These are phyloP conservation scores for Colletotrichum costaricense DNA, from an alignment of 2,329 filamentous ascomycete genomes.

Conservation along the genomic window DNA sequence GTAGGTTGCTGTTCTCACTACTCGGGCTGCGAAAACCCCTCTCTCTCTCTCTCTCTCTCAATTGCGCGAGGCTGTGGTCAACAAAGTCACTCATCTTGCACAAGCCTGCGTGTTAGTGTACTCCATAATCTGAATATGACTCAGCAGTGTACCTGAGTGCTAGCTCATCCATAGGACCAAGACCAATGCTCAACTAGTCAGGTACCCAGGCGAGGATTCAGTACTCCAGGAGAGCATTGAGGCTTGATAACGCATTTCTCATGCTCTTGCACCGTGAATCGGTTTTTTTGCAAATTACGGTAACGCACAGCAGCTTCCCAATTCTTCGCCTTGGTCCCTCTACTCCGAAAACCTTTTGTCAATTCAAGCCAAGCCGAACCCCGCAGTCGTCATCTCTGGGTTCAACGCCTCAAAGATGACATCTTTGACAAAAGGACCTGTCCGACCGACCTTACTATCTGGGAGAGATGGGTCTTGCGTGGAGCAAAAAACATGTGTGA, in stretches of 20 bases:
- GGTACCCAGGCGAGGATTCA: no score
- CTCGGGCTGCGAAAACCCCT: not conserved
- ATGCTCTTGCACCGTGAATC: not conserved
- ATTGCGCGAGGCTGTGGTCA: not conserved
- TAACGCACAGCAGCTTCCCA: not conserved
- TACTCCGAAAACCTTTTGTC: not conserved
- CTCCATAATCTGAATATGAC: not conserved
- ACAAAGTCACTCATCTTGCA: not conserved
- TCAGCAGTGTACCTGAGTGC: no score
- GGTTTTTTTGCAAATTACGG: not conserved
- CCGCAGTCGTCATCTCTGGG: slow-evolving; percentile 9
- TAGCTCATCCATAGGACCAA: not conserved
- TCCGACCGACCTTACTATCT: slow-evolving; percentile 8
- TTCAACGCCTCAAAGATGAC: not conserved
- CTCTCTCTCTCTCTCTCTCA: not conserved
- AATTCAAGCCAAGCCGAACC: not conserved
- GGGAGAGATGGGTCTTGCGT: slow-evolving; percentile 6
- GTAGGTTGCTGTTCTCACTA: not conserved
- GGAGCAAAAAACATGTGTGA: not conserved
- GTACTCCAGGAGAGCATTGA: not conserved
- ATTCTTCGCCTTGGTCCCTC: not conserved
- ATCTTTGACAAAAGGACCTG: slow-evolving; percentile 3
- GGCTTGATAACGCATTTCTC: not conserved
- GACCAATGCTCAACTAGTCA: no score
- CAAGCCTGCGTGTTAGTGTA: not conserved